A percentile compares a stretch with the other conserved stretches of the same genome.
phyloP scores from a whole-genome alignment of 148 eudicot genomes.

The Silene latifolia region DNA sequence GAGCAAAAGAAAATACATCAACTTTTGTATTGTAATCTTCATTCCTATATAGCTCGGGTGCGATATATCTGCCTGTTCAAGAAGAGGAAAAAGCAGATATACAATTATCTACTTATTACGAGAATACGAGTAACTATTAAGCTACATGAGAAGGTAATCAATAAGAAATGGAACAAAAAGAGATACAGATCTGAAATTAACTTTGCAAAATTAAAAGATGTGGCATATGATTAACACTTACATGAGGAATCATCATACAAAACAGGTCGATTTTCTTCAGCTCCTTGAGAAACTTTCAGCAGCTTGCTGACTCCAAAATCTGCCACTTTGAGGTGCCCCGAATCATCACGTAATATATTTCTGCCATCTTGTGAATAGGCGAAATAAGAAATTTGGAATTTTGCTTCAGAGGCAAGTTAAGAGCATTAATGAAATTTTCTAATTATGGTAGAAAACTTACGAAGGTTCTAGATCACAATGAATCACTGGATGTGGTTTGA shows the following conservation, averaged over 20 bases:
- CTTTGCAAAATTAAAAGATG: neutral
- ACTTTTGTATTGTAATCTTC: constrained; percentile 92
- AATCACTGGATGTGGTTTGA: constrained; percentile 77
- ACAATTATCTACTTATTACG: neutral
- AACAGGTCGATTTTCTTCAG: constrained; percentile 53
- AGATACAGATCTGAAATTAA: neutral
- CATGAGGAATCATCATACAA: constrained; percentile 54
- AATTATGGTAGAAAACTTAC: constrained; percentile 44
- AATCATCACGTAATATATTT: constrained; percentile 94
- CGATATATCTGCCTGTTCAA: constrained; percentile 80
- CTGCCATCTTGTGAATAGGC: constrained; percentile 55
- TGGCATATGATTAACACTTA: constrained; percentile 36
- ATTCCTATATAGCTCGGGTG: constrained; percentile 88
- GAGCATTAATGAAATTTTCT: too few species aligned
- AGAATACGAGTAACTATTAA: neutral
- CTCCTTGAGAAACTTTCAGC: constrained; percentile 64
- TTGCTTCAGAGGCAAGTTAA: neutral
- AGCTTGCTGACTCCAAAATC: constrained; percentile 96
- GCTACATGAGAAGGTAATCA: neutral
- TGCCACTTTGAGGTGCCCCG: constrained; percentile 97
- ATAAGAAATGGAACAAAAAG: neutral
- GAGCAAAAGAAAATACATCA: constrained; percentile 95
- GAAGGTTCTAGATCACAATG: constrained; percentile 98
- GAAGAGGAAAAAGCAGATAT: neutral
- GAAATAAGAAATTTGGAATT: constrained; percentile 24